Conservation (phyloP, 352 stramenopile species). For the Phytophthora melonis region DNA sequence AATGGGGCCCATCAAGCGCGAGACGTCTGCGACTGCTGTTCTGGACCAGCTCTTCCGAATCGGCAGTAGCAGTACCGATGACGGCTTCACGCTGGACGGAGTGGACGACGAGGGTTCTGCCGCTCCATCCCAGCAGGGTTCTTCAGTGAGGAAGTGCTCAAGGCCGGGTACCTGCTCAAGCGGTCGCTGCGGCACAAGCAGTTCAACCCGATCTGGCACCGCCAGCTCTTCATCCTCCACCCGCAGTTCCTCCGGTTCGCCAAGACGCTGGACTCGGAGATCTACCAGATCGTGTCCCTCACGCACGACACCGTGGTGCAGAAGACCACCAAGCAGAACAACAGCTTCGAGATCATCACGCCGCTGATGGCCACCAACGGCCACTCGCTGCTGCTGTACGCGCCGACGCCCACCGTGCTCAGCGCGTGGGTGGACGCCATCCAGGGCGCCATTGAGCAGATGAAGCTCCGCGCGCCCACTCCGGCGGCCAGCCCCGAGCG, state of each 20-base stretch:
- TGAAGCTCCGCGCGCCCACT: constrained; percentile 34
- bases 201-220: constrained; percentile 85
- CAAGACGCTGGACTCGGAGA: constrained; percentile 67
- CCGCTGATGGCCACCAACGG: constrained; percentile 70
- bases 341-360: constrained; percentile 83
- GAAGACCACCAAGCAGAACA: constrained; percentile 80
- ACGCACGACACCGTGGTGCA: constrained; percentile 69
- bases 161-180: constrained; percentile 84
- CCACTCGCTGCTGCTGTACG: constrained; percentile 76
- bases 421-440: constrained; percentile 77
- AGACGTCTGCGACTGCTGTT: constrained; percentile 30
- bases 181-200: constrained; percentile 89
- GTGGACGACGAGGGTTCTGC: constrained; percentile 41
- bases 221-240: constrained; percentile 79
- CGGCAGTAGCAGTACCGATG: constrained; percentile 31
- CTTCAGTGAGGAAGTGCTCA: constrained; percentile 76
- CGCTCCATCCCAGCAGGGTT: constrained; percentile 48
- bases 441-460: constrained; percentile 53
- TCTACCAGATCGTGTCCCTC: constrained; percentile 82
- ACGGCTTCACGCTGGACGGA: constrained; percentile 30
- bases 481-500: constrained; percentile 21
- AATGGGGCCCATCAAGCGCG: constrained; percentile 32
- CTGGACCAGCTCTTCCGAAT: constrained; percentile 35
- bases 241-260: constrained; percentile 76
- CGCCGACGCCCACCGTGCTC: constrained; percentile 52